These are phyloP conservation scores for Bipolaris gigantea DNA, from an alignment of 2,329 filamentous ascomycete species.

Conservation along the genomic window DNA sequence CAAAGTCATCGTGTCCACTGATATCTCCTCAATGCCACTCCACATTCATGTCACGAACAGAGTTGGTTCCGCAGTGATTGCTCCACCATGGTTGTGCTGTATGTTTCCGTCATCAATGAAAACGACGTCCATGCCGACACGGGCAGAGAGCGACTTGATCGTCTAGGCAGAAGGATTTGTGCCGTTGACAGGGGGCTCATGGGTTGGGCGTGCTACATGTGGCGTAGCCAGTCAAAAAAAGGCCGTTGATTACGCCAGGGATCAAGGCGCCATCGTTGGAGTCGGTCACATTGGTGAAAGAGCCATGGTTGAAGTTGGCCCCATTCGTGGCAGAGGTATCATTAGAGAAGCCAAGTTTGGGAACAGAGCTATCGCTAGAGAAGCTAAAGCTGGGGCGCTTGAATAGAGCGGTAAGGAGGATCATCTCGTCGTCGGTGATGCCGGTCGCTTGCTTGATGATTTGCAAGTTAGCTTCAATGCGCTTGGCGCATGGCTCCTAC, in stretches of 20 bases:
- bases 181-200: not conserved
- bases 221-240: not conserved
- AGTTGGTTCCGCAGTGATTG: conserved; percentile 14
- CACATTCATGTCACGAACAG: conserved; percentile 1
- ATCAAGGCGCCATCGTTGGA: not conserved
- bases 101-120: conserved; percentile 11
- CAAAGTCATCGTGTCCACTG: too few relatives aligned
- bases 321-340: not conserved
- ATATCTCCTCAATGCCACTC: not conserved
- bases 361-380: not conserved
- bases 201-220: not conserved
- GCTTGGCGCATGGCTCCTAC: conserved; percentile 1
- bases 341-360: not conserved
- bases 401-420: conserved; percentile 2
- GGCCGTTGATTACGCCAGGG: not conserved
- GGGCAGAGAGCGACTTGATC: conserved; percentile 2
- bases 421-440: conserved; percentile 9
- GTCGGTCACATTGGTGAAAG: not conserved
- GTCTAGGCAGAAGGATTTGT: not conserved
- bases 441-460: conserved; percentile 10
- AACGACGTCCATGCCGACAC: conserved; percentile 2
- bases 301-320: not conserved
- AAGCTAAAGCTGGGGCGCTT: not conserved
- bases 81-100: conserved; percentile 9
- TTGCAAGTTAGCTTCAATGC: conserved; percentile 4